These are phyloP conservation scores for Helotiales sp. DNA, from an alignment of 2,329 filamentous ascomycete genomes.

Conservation along the genomic window DNA sequence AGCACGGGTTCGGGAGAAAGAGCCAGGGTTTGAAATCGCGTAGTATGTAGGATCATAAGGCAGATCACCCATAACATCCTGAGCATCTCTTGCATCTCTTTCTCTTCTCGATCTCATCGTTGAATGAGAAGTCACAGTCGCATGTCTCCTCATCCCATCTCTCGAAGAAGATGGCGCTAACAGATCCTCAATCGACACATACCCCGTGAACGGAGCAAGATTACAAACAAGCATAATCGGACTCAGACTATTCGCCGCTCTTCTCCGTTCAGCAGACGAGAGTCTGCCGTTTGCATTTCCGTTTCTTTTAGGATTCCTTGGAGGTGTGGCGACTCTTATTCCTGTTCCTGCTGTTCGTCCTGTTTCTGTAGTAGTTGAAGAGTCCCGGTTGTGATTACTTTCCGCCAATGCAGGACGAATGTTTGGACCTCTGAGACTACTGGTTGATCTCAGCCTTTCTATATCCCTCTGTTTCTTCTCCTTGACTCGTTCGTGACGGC, in stretches of 20 bases:
- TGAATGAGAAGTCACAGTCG: background rate
- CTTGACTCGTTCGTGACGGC: constrained; percentile 26
- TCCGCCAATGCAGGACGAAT: background rate
- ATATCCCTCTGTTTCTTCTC: constrained; percentile 29
- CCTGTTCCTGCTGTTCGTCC: background rate
- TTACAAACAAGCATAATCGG: constrained; percentile 20
- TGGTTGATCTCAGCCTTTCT: constrained; percentile 13
- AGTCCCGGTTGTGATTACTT: background rate
- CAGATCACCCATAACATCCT: too few relatives aligned
- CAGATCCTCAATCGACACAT: background rate
- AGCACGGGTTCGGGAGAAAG: background rate
- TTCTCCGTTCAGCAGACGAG: background rate
- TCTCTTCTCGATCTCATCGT: background rate
- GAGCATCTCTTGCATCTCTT: too few relatives aligned
- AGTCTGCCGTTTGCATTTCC: background rate
- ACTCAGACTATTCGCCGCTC: background rate
- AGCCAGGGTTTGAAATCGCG: constrained; percentile 10
- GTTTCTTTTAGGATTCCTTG: background rate
- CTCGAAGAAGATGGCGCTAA: background rate
- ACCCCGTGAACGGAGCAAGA: constrained; percentile 6
- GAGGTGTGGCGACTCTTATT: background rate
- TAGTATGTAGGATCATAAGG: too few relatives aligned
- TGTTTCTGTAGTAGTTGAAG: background rate
- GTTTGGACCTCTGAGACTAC: background rate
- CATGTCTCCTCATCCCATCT: background rate